phyloP scores from a whole-genome alignment of 495 filamentous ascomycete genomes.

The Aspergillus sclerotiicarbonarius region DNA sequence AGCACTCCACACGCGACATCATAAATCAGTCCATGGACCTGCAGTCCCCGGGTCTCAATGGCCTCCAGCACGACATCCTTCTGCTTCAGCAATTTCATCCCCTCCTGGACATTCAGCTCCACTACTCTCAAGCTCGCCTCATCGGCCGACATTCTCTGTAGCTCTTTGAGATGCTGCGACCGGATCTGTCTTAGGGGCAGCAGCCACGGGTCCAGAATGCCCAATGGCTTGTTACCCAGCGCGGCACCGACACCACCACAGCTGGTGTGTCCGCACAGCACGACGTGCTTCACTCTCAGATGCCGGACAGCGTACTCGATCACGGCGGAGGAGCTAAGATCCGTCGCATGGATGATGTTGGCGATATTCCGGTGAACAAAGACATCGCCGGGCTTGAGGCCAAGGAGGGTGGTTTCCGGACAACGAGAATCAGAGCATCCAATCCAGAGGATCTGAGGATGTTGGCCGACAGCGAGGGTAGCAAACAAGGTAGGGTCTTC shows the following conservation, averaged over 20 bases:
- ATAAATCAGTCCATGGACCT: constrained; percentile 73
- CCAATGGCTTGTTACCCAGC: constrained; percentile 64
- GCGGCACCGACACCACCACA: constrained; percentile 80
- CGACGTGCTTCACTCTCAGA: constrained; percentile 76
- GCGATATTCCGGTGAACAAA: constrained; percentile 96
- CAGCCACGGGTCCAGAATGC: constrained; percentile 80
- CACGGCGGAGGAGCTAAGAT: constrained; percentile 72
- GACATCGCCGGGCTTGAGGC: constrained; percentile 80
- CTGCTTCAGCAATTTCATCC: constrained; percentile 61
- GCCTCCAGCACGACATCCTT: constrained; percentile 61
- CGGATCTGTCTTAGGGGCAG: constrained; percentile 66
- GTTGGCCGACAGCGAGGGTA: constrained; percentile 64
- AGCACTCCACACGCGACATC: constrained; percentile 62
- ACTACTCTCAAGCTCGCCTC: constrained; percentile 54
- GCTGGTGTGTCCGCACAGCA: constrained; percentile 79
- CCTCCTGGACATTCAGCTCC: constrained; percentile 68
- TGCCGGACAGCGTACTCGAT: constrained; percentile 77
- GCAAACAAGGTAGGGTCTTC: constrained; percentile 72
- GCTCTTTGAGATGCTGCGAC: constrained; percentile 39
- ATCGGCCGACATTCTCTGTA: constrained; percentile 50
- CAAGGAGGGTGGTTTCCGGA: constrained; percentile 81
- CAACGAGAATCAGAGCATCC: constrained; percentile 89
- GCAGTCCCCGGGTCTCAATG: constrained; percentile 64
- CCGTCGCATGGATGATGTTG: constrained; percentile 75
- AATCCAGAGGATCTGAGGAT: constrained; percentile 82